These are phyloP conservation scores for Globisporangium abappressorium DNA, from an alignment of 352 stramenopile genomes.

Conservation along the genomic window DNA sequence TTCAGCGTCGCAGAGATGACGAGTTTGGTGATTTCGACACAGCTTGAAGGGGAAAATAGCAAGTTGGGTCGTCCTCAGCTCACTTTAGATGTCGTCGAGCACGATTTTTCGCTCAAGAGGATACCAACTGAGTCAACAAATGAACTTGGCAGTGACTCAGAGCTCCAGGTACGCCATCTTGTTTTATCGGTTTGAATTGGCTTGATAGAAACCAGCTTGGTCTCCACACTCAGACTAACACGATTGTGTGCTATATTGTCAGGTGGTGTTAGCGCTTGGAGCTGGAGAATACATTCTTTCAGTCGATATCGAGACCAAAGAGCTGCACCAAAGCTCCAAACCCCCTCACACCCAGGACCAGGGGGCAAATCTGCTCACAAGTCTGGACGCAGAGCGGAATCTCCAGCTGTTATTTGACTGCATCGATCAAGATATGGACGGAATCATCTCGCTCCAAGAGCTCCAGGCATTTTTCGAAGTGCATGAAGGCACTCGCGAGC, in stretches of 20 bases:
- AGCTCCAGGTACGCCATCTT: constrained; percentile 9
- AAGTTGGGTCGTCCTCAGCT: not conserved
- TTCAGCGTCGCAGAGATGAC: constrained; percentile 13
- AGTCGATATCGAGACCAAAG: constrained; percentile 14
- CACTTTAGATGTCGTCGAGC: constrained; percentile 20
- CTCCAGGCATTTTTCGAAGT: constrained; percentile 27
- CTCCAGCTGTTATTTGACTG: constrained; percentile 41
- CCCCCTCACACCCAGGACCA: not conserved
- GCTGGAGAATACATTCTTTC: constrained; percentile 44
- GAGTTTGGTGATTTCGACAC: constrained; percentile 7
- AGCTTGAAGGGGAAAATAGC: not conserved
- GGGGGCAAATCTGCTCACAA: constrained; percentile 11
- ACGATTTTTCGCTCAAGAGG: constrained; percentile 22
- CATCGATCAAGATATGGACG: constrained; percentile 45
- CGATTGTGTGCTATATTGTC: not conserved
- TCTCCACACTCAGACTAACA: not conserved
- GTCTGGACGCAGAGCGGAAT: constrained; percentile 24
- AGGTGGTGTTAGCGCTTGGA: constrained; percentile 30
- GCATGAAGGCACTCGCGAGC: constrained; percentile 15
- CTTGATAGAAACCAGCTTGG: not conserved
- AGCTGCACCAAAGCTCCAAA: not conserved
- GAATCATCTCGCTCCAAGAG: constrained; percentile 23
- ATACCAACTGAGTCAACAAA: constrained; percentile 6
- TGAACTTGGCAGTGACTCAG: not conserved
- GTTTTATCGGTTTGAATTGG: not conserved